These are phyloP conservation scores for Solanum hybrid DNA, from an alignment of 305 asterid species.

Conservation along the genomic window DNA sequence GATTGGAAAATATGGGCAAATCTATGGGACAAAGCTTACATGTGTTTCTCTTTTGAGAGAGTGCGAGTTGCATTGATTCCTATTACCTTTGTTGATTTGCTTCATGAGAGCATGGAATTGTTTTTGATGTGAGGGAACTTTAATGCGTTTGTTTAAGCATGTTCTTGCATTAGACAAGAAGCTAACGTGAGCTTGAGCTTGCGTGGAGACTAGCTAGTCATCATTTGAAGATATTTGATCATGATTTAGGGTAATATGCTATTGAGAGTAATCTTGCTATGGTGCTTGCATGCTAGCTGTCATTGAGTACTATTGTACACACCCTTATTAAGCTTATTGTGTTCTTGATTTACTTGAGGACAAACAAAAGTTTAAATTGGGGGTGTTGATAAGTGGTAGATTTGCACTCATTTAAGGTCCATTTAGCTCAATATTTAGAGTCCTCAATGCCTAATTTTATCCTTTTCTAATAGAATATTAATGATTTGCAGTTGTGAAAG, in stretches of 20 bases:
- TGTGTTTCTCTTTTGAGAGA: background rate
- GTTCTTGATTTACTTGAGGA: background rate
- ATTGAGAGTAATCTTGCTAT: background rate
- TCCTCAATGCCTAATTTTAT: background rate
- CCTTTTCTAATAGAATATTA: background rate
- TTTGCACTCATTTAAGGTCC: background rate
- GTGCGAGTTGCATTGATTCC: background rate
- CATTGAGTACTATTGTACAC: background rate
- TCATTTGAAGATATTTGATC: background rate
- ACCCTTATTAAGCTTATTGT: background rate
- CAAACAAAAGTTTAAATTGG: background rate
- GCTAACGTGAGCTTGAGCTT: background rate
- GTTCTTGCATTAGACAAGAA: background rate
- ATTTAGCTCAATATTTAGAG: background rate
- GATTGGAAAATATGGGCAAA: background rate
- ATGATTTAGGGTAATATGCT: background rate
- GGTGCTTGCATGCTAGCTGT: background rate
- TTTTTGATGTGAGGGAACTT: background rate
- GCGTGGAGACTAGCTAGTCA: background rate
- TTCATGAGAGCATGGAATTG: background rate
- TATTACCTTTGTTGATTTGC: background rate
- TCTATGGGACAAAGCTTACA: background rate
- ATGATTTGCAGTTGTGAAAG: background rate
- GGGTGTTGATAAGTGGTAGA: background rate
- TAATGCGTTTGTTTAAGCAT: background rate